Evolutionary conservation across 345 rosid species (phyloP).

Genomic region (Garcia nutans): DNA sequence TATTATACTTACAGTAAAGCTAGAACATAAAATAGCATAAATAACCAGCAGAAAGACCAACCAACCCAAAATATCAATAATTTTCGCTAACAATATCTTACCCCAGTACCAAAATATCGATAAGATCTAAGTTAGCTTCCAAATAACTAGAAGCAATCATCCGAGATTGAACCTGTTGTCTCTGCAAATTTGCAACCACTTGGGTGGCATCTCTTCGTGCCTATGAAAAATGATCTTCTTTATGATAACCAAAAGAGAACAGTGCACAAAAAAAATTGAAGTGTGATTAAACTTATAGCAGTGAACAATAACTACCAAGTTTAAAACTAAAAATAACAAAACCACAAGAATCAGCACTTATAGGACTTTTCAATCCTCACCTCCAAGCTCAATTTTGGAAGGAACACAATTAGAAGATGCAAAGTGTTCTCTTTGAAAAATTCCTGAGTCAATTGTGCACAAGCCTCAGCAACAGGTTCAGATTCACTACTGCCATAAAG

Average conservation of each 20-base stretch:
- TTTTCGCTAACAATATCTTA: conserved; percentile 26
- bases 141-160: conserved; percentile 91
- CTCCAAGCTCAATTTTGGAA: conserved; percentile 87
- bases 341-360: neutral
- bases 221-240: conserved; percentile 28
- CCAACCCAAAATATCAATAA: neutral
- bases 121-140: conserved; percentile 76
- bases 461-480: conserved; percentile 90
- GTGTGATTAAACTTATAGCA: neutral
- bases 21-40: conserved; percentile 1
- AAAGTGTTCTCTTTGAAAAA: conserved; percentile 84
- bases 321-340: neutral
- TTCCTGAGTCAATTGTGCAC: conserved; percentile 88
- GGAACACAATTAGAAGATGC: conserved; percentile 62
- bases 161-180: conserved; percentile 85
- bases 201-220: conserved; percentile 98
- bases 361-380: conserved; percentile 29
- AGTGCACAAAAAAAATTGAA: neutral
- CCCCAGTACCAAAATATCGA: conserved; percentile 75
- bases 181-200: conserved; percentile 94
- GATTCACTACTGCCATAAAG: conserved; percentile 94
- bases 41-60: neutral
- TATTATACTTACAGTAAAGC: neutral
- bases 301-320: neutral
- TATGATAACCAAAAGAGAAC: conserved; percentile 7